A percentile compares a stretch with the other conserved stretches of the same genome.
phyloP scores from a whole-genome alignment of 768 basidiomycete genomes.

The Solioccasus polychromus region DNA sequence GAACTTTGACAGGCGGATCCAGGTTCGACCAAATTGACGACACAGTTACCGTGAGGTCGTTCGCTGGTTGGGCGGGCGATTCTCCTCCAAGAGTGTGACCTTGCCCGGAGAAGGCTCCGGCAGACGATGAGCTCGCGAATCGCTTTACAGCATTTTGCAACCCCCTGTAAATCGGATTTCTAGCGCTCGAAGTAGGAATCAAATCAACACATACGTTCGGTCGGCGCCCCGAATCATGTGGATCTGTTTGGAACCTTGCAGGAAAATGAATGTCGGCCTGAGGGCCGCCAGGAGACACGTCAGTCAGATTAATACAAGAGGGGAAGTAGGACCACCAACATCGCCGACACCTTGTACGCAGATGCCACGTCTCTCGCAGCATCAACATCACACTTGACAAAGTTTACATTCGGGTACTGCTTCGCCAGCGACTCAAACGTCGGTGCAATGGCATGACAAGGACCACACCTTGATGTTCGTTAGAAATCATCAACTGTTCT shows the following conservation, averaged over 20 bases:
- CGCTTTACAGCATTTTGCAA: conserved; percentile 58
- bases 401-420: conserved; percentile 68
- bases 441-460: conserved; percentile 82
- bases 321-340: conserved; percentile 50
- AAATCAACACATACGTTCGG: conserved; percentile 44
- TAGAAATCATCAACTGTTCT: conserved; percentile 6
- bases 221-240: conserved; percentile 75
- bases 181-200: conserved; percentile 2
- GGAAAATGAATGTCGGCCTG: conserved; percentile 84
- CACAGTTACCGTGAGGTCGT: conserved; percentile 32
- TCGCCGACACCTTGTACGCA: conserved; percentile 63
- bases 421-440: conserved; percentile 67
- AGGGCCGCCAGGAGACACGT: not conserved
- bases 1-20: conserved; percentile 65
- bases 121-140: conserved; percentile 42
- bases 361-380: conserved; percentile 64
- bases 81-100: conserved; percentile 70
- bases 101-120: conserved; percentile 60
- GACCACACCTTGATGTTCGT: conserved; percentile 64
- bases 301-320: not conserved
- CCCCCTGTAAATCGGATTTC: conserved; percentile 38
- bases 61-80: conserved; percentile 36
- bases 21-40: conserved; percentile 44
- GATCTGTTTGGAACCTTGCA: conserved; percentile 64
- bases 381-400: conserved; percentile 83